Evolutionary conservation across 176 grass and related monocot genomes (phyloP).

Genomic region (Zea luxurians): DNA sequence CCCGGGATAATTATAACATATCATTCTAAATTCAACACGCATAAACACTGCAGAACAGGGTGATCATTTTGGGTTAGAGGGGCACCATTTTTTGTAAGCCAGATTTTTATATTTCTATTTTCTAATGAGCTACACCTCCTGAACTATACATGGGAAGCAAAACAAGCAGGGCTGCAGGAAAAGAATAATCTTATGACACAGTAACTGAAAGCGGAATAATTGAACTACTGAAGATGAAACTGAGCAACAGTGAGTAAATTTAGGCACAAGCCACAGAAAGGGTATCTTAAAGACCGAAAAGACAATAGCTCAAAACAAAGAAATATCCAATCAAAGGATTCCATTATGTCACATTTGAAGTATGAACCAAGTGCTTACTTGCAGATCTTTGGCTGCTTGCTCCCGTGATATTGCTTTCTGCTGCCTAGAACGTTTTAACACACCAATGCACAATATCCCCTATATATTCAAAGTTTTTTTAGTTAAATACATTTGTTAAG

Average conservation of each 20-base stretch:
- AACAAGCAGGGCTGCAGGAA: background rate
- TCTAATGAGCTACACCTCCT: background rate
- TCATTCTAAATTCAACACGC: conserved; percentile 6
- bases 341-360: conserved; percentile 12
- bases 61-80: background rate
- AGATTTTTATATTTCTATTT: background rate
- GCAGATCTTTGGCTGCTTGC: conserved; percentile 81
- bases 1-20: background rate
- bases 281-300: background rate
- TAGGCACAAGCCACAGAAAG: background rate
- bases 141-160: background rate
- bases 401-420: conserved; percentile 69
- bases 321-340: conserved; percentile 11
- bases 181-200: conserved; percentile 2
- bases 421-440: conserved; percentile 67
- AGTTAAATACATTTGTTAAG: background rate
- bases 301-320: conserved; percentile 1
- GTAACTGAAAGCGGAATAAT: background rate
- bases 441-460: conserved; percentile 86
- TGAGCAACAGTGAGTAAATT: background rate
- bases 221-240: background rate
- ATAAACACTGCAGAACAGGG: background rate
- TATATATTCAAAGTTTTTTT: conserved; percentile 44
- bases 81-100: background rate
- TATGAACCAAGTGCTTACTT: conserved; percentile 47